A percentile compares a stretch with the other conserved stretches of the same genome.
These are phyloP conservation scores for Gynochthodes officinalis DNA, from an alignment of 257 asterid genomes.

Conservation along the genomic window DNA sequence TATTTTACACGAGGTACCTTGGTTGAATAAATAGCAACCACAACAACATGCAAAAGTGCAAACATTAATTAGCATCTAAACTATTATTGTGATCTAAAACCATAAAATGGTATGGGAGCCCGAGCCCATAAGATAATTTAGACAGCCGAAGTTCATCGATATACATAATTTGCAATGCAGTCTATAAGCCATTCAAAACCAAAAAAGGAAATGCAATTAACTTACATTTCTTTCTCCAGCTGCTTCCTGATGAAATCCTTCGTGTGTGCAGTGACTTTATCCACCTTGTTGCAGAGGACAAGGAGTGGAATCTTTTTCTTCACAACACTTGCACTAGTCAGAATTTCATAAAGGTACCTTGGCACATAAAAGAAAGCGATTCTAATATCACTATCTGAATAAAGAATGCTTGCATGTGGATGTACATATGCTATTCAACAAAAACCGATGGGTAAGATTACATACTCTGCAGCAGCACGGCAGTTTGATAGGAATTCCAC, in stretches of 20 bases:
- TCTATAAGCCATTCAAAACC: not conserved
- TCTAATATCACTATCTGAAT: not conserved
- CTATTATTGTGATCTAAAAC: not conserved
- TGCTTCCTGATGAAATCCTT: conserved; percentile 77
- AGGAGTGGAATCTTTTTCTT: conserved; percentile 66
- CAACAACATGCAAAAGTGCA: not conserved
- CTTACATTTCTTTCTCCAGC: conserved; percentile 62
- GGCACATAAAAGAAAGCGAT: conserved; percentile 12
- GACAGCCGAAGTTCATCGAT: not conserved
- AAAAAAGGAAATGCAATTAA: conserved; percentile 5
- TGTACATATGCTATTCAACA: not conserved
- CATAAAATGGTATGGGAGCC: not conserved
- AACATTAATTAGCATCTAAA: not conserved
- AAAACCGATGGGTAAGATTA: not conserved
- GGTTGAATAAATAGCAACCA: not conserved
- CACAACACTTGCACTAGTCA: conserved; percentile 69
- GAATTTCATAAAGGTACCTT: conserved; percentile 78
- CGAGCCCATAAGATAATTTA: not conserved
- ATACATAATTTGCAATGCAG: not conserved
- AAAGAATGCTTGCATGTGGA: not conserved
- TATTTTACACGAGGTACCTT: not conserved
- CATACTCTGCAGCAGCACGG: conserved; percentile 81
- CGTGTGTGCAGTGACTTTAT: conserved; percentile 80
- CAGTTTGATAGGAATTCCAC: conserved; percentile 78
- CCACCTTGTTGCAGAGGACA: conserved; percentile 89